Evolutionary conservation across 495 filamentous ascomycete species (phyloP).

Genomic region (Hyphodiscus hymeniophilus): DNA sequence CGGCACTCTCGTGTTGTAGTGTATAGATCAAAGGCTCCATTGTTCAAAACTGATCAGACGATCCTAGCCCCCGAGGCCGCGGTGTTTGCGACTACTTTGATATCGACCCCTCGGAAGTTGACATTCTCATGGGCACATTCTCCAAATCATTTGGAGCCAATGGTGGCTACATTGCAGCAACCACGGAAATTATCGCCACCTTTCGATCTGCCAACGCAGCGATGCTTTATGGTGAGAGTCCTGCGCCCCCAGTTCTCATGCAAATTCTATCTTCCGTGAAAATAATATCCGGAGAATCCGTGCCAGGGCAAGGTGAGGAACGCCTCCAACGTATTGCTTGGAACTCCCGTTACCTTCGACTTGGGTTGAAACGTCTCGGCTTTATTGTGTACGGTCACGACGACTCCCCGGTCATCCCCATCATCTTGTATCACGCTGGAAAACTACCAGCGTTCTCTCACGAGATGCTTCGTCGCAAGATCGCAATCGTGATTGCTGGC

Average conservation of each 20-base stretch:
- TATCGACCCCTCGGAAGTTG: constrained; percentile 78
- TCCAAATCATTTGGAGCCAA: constrained; percentile 98
- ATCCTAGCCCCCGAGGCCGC: constrained; percentile 67
- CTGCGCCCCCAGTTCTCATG: constrained; percentile 71
- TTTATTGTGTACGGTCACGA: constrained; percentile 95
- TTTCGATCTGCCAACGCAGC: constrained; percentile 76
- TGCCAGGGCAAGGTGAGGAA: constrained; percentile 58
- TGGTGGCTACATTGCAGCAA: constrained; percentile 86
- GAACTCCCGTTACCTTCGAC: constrained; percentile 92
- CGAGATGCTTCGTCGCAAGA: constrained; percentile 93
- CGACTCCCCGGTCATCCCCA: constrained; percentile 89
- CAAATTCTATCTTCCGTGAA: constrained; percentile 77
- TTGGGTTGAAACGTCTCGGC: constrained; percentile 90
- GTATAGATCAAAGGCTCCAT: no score
- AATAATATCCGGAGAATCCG: constrained; percentile 77
- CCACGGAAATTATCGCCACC: constrained; percentile 82
- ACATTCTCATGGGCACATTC: constrained; percentile 94
- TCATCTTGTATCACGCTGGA: constrained; percentile 87
- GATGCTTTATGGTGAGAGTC: constrained; percentile 76
- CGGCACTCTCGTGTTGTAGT: no score
- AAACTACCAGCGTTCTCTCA: constrained; percentile 96
- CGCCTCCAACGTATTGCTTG: constrained; percentile 89
- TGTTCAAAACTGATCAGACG: no score
- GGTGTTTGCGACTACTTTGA: constrained; percentile 96
- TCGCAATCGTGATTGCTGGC: constrained; percentile 93